Evolutionary conservation across 345 rosid genomes (phyloP), one percentile per base, ranked within the genome.

Genomic region (Adansonia digitata): DNA sequence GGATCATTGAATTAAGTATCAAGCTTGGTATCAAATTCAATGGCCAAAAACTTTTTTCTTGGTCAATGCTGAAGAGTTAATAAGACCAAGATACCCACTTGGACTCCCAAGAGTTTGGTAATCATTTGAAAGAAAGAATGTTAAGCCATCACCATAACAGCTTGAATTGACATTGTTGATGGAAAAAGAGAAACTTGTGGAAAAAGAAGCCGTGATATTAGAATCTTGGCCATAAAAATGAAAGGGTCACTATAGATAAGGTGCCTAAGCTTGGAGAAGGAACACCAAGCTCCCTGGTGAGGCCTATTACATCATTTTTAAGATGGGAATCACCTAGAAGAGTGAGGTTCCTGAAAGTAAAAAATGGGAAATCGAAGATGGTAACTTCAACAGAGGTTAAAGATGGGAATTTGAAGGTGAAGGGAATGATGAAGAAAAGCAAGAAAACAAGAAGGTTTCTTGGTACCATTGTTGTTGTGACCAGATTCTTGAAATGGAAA

Each of bases 321-420:
- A 48, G 53, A 48, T 4, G 17, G 53, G 17, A 48, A 71, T 93
- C 97, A 13, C 98, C 99, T 26, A 93, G 94, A 78, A 96, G 97
- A 12, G 98, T 92, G 75, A 96, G 87, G 84, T 90, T 92, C 3
- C 90, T 84, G 81, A 91, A 82, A 49, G 81, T 82, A 80, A 92
- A 84, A 40, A 87, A 83, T 34, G 85, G 78, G 92, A 85, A 88
- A 31, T 84, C 75, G 78, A 96, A 89, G 43, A 82, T 79, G 2
- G 82, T 72, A 40, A 80, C 84, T 34, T 66, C 78, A 7, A 89
- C 80, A 0, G 72, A 77, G 4, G 57, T 85, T 2, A 27, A 68
- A 66, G 67, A 13, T 35, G 62, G 40, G 65, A 29, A 68, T 34
- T 26, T 70, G 67, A 45, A 53, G 78, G 40, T 22, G 84, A 87